A percentile compares a stretch with the other conserved stretches of the same genome.
Evolutionary conservation across 176 grass and related monocot species (phyloP).

Genomic region (Eleusine coracana): DNA sequence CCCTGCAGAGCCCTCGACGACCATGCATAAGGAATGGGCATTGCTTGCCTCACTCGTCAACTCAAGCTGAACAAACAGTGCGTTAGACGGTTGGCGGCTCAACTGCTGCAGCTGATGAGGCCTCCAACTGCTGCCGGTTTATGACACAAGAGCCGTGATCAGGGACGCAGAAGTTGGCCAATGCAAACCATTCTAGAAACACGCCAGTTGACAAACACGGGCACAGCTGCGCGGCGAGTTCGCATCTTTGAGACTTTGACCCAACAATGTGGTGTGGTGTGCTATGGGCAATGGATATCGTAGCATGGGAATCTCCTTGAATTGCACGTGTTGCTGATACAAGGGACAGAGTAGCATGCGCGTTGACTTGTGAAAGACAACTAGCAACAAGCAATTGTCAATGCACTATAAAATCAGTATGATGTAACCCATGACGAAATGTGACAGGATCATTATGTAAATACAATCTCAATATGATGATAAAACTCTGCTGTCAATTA

Average conservation of each 20-base stretch:
- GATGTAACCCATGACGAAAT: neutral
- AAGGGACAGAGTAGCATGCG: neutral
- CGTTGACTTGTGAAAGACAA: slow-evolving; percentile 25
- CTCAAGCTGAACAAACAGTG: neutral
- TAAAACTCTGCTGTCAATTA: neutral
- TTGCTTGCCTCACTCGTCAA: neutral
- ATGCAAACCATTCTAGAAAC: neutral
- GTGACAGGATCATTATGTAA: neutral
- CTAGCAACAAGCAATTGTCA: neutral
- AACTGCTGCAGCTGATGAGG: neutral
- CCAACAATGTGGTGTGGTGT: neutral
- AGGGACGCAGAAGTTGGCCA: neutral
- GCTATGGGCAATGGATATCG: neutral
- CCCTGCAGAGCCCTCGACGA: neutral
- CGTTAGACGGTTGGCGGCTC: slow-evolving; percentile 10
- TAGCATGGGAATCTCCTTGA: neutral
- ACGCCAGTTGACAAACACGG: neutral
- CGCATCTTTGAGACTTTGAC: slow-evolving; percentile 33
- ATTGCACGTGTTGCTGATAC: slow-evolving; percentile 7
- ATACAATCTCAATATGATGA: neutral
- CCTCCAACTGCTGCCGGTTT: neutral
- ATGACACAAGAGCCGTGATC: neutral
- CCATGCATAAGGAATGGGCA: neutral
- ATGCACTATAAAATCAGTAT: neutral
- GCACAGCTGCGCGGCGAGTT: neutral